Evolutionary conservation across 2,329 filamentous ascomycete species (phyloP).

Genomic region (Paecilomyces formosus): DNA sequence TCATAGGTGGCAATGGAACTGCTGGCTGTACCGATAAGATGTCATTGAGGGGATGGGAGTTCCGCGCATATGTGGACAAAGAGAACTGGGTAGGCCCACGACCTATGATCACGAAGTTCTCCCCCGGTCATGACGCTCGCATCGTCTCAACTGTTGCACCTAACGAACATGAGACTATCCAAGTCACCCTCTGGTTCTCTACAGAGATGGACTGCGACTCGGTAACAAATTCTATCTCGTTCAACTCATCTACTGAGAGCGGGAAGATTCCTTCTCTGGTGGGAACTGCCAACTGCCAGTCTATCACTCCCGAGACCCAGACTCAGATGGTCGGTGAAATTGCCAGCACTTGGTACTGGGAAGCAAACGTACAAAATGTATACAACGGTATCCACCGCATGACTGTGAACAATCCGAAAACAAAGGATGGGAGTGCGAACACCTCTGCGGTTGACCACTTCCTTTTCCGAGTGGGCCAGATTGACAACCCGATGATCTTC

Average conservation of each 20-base stretch:
- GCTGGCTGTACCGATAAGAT: slow-evolving; percentile 52
- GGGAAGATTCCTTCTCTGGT: slow-evolving; percentile 40
- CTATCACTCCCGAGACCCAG: slow-evolving; percentile 23
- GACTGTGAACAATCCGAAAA: slow-evolving; percentile 49
- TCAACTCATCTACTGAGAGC: slow-evolving; percentile 47
- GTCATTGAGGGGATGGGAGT: slow-evolving; percentile 50
- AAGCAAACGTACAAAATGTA: slow-evolving; percentile 47
- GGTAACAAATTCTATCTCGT: slow-evolving; percentile 42
- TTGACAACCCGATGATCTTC: slow-evolving; percentile 54
- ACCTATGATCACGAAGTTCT: slow-evolving; percentile 54
- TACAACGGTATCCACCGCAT: slow-evolving; percentile 55
- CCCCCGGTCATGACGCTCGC: slow-evolving; percentile 54
- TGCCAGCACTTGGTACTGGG: slow-evolving; percentile 48
- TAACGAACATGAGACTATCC: slow-evolving; percentile 36
- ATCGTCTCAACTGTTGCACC: slow-evolving; percentile 41
- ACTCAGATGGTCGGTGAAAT: slow-evolving; percentile 44
- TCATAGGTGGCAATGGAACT: slow-evolving; percentile 38
- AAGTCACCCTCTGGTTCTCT: slow-evolving; percentile 53
- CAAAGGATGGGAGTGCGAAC: slow-evolving; percentile 30
- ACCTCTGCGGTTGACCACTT: slow-evolving; percentile 54
- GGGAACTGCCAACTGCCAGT: slow-evolving; percentile 42
- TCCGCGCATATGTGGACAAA: slow-evolving; percentile 52
- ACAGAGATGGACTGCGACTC: slow-evolving; percentile 54
- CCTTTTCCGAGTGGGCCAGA: slow-evolving; percentile 52
- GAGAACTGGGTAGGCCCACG: slow-evolving; percentile 43